Percentiles rank a stretch among this genome's conserved stretches.
Conservation (phyloP, 169 alveolate genomes). For the Plasmodium coatneyi region DNA sequence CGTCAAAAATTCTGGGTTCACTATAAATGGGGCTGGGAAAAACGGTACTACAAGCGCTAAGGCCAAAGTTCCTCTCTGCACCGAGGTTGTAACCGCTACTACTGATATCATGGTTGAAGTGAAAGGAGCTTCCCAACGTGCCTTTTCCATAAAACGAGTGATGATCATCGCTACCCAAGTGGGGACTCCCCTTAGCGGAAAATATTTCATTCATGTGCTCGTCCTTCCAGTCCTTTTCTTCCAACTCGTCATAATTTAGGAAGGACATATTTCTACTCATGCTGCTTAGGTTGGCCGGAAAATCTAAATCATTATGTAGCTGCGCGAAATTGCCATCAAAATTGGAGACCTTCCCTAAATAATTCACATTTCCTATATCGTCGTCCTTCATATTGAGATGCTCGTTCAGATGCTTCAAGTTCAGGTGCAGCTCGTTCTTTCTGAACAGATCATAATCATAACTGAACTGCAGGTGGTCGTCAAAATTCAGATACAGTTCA, state of each 20-base stretch:
- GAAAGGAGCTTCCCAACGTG: background rate
- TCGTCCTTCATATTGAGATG: background rate
- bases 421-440: background rate
- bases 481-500: background rate
- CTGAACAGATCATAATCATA: background rate
- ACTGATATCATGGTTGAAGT: background rate
- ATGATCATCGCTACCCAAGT: background rate
- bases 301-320: slow-evolving; percentile 5
- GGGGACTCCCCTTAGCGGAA: background rate
- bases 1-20: background rate
- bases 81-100: background rate
- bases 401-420: background rate
- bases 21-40: background rate
- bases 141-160: background rate
- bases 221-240: background rate
- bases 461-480: background rate
- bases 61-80: background rate
- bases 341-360: background rate
- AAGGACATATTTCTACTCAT: background rate
- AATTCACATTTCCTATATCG: background rate
- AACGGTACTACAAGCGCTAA: background rate
- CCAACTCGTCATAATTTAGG: slow-evolving; percentile 1
- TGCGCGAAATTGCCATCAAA: background rate
- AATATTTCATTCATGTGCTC: background rate
- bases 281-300: slow-evolving; percentile 7